These are phyloP conservation scores for Lagenidium sp. DNA, from an alignment of 352 stramenopile genomes.

Conservation along the genomic window DNA sequence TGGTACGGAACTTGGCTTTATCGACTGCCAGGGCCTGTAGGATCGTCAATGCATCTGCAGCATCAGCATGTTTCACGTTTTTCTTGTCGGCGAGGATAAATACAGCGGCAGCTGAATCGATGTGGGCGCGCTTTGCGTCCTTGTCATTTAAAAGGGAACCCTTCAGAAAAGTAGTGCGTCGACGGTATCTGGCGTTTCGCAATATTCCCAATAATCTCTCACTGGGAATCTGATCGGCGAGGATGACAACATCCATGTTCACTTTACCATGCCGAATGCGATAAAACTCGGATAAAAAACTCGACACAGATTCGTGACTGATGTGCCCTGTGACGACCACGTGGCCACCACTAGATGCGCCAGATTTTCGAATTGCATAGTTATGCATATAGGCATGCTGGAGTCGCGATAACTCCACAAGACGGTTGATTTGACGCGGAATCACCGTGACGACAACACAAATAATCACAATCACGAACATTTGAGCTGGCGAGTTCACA, in stretches of 20 bases:
- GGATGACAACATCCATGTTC: constrained; percentile 55
- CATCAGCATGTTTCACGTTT: constrained; percentile 24
- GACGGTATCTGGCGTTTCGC: constrained; percentile 30
- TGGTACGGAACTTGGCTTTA: constrained; percentile 33
- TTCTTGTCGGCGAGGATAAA: constrained; percentile 51
- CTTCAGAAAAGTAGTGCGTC: constrained; percentile 43
- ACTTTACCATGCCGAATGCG: constrained; percentile 36
- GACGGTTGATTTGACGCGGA: constrained; percentile 36
- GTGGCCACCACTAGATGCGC: constrained; percentile 31
- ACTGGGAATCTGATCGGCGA: constrained; percentile 24
- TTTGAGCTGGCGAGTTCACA: too few species aligned
- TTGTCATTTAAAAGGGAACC: constrained; percentile 40
- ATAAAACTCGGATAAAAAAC: constrained; percentile 60
- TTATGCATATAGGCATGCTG: constrained; percentile 41
- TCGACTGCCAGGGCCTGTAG: constrained; percentile 44
- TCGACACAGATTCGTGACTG: constrained; percentile 28
- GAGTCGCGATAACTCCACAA: constrained; percentile 38
- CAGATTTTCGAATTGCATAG: constrained; percentile 30
- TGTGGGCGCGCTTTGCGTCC: constrained; percentile 33
- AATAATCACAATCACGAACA: constrained; percentile 59
- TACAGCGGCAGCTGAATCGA: constrained; percentile 33
- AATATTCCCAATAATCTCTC: constrained; percentile 27
- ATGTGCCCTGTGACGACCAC: constrained; percentile 41
- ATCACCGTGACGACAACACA: constrained; percentile 50
- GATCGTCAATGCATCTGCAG: constrained; percentile 36